Evolutionary conservation across 176 grass and related monocot genomes (phyloP).

Genomic region (Aechmea fasciata): DNA sequence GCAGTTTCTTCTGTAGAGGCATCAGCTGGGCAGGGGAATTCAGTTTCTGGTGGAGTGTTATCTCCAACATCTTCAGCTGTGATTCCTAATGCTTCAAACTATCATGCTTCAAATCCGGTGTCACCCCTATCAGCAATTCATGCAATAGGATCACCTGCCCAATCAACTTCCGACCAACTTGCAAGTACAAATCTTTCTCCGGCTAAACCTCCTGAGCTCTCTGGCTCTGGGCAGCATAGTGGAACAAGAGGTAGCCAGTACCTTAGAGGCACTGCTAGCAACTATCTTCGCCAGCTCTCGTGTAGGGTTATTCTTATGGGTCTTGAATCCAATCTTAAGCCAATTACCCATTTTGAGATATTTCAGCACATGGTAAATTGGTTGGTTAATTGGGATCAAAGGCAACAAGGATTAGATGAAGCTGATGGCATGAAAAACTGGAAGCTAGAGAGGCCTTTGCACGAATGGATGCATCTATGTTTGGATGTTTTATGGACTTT

Average conservation of each 20-base stretch:
- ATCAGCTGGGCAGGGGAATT: conserved; percentile 33
- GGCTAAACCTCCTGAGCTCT: conserved; percentile 57
- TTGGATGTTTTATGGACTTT: conserved; percentile 85
- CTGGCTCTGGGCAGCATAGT: conserved; percentile 39
- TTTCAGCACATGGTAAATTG: conserved; percentile 87
- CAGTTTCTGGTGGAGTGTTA: background rate
- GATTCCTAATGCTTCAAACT: conserved; percentile 37
- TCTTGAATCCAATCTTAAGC: conserved; percentile 65
- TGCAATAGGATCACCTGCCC: conserved; percentile 76
- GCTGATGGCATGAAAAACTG: conserved; percentile 26
- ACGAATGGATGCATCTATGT: conserved; percentile 95
- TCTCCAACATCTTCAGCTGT: conserved; percentile 34
- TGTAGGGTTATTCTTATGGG: conserved; percentile 76
- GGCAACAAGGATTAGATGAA: conserved; percentile 34
- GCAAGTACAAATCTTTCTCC: conserved; percentile 60
- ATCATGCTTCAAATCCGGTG: conserved; percentile 66
- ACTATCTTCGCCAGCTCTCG: conserved; percentile 71
- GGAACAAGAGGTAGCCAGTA: conserved; percentile 35
- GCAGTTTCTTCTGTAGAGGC: conserved; percentile 51
- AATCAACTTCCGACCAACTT: conserved; percentile 74
- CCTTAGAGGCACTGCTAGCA: conserved; percentile 31
- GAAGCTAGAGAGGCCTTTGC: conserved; percentile 68
- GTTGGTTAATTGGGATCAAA: conserved; percentile 84
- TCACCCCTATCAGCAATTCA: conserved; percentile 74
- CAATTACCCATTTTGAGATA: conserved; percentile 71